Base-by-base conservation (phyloP, 176 grass and related monocot genomes). In the Oryza coarctata region DNA sequence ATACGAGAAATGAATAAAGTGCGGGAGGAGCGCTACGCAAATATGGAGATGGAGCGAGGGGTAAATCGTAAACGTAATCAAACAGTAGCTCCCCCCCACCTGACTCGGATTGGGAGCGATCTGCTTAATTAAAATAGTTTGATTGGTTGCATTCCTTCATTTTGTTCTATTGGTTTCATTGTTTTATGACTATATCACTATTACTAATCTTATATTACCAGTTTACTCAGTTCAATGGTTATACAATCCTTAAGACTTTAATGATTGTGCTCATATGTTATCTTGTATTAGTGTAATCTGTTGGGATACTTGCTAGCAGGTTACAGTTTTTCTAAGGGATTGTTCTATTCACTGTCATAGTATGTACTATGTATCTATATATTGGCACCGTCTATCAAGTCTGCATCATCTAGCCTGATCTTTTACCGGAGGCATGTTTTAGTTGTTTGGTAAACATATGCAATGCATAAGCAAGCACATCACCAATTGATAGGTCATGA, bases 11-110 rank as follows among this genome's bases (percentile, higher is more conserved):
- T 65, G 43, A 79, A 79, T 65, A 29, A 66, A 20, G 26, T 25
- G 44, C 12, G 23, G 67, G 38, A 62, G 68, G 30, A 40, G 82
- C 20, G 34, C 33, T 43, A 70, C 22, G 62, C 39, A 76, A 71
- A 75, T 88, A 84, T 86, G 58, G 6, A 0, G 9, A 12, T 47
- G 13, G 44, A 7, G 6, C 26, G 31, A 84, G 82, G 77, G 82
- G 31, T 36, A 29, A 11, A n/a, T 6, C 14, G 55, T 33, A 57
- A 75, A 20, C 26, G 17, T 10, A 57, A 28, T 25, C 70, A 35
- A 7, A 12, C 71, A 36, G 9, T 44, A 29, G 13, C 33, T 39
- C 2, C 2, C 35, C 7, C 62, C 2, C 35, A 4, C 62, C 2
- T 15, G 26, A 44, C 57, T 70, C 7, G 52, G 12, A 64, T 20